A percentile compares a stretch with the other conserved stretches of the same genome.
These are phyloP conservation scores for Trichaptum fuscoviolaceum DNA, from an alignment of 768 basidiomycete genomes.

Conservation along the genomic window DNA sequence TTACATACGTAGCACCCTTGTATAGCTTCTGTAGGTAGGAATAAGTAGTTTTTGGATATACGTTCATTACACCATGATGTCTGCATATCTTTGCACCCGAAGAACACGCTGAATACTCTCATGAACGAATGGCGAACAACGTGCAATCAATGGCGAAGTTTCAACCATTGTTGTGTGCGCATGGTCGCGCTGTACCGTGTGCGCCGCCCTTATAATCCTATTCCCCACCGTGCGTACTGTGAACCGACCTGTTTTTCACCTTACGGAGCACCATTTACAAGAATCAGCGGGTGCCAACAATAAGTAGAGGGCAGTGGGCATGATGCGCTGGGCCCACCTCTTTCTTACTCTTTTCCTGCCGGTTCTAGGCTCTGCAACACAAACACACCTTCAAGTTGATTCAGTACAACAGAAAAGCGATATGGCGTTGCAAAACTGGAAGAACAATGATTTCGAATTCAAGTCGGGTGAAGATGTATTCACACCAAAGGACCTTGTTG, in stretches of 20 bases:
- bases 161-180: not conserved
- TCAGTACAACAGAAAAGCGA: not conserved
- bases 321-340: not conserved
- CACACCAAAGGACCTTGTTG: slow-evolving; percentile 65
- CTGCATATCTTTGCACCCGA: not conserved
- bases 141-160: not conserved
- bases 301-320: not conserved
- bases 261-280: not conserved
- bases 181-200: not conserved
- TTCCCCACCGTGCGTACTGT: not conserved
- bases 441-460: slow-evolving; percentile 42
- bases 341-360: not conserved
- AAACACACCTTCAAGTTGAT: not conserved
- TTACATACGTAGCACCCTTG: not conserved
- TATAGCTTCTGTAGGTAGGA: not conserved
- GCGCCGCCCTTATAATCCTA: not conserved
- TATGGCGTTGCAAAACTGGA: not conserved
- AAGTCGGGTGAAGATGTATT: slow-evolving; percentile 56
- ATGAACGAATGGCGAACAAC: not conserved
- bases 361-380: not conserved
- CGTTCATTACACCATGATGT: not conserved
- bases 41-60: not conserved
- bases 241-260: not conserved
- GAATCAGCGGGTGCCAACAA: not conserved
- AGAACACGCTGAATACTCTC: not conserved